These are phyloP conservation scores for Schizophyllum amplum DNA, from an alignment of 1,284 basidiomycete species.

Conservation along the genomic window DNA sequence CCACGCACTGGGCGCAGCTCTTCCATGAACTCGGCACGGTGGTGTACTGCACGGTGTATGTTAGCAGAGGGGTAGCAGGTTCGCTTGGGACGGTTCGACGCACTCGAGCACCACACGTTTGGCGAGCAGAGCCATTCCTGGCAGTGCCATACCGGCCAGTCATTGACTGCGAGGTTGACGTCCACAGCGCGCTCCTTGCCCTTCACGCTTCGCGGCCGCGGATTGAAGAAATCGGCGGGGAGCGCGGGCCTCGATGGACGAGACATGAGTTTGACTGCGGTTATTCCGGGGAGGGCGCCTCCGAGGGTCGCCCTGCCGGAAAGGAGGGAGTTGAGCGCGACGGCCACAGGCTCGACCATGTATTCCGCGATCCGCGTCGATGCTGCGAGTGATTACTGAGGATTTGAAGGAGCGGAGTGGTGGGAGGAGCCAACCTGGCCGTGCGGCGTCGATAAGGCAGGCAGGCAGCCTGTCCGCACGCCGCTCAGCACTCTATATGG, in stretches of 20 bases:
- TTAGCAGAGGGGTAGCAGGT: constrained; percentile 1
- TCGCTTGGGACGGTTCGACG: constrained; percentile 29
- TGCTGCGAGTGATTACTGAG: not conserved
- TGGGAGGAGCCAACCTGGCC: not conserved
- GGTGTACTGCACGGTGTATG: not conserved
- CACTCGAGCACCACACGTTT: constrained; percentile 25
- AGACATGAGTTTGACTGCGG: constrained; percentile 19
- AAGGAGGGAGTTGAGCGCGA: constrained; percentile 42
- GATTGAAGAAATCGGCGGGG: constrained; percentile 45
- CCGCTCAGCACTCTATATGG: not conserved
- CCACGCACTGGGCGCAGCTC: constrained; percentile 14
- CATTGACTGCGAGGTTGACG: constrained; percentile 18
- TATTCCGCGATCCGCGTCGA: constrained; percentile 12
- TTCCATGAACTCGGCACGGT: constrained; percentile 8
- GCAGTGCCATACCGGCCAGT: constrained; percentile 24
- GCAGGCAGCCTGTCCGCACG: not conserved
- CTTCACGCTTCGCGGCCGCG: constrained; percentile 36
- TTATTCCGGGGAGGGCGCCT: constrained; percentile 20
- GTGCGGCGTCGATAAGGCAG: not conserved
- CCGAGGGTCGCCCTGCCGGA: constrained; percentile 37
- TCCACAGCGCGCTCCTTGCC: constrained; percentile 36
- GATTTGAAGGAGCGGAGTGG: not conserved
- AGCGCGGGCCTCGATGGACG: constrained; percentile 10
- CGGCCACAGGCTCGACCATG: constrained; percentile 48
- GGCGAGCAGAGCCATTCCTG: constrained; percentile 35